Conservation (phyloP, 2,329 filamentous ascomycete genomes). For the Phialophora tarda region DNA sequence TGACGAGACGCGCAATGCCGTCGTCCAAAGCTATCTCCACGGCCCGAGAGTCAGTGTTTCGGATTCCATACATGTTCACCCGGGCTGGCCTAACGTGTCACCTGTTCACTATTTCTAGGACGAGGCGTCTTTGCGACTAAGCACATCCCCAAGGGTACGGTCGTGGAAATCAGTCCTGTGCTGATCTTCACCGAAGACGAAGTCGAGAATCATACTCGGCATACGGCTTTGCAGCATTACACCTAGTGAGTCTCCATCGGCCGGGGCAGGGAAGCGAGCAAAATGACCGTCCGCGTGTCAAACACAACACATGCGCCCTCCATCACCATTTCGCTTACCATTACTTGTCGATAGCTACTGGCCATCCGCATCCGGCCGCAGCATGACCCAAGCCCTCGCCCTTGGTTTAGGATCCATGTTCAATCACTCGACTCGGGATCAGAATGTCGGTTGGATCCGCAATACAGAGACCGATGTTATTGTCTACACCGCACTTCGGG, state of each 20-base stretch:
- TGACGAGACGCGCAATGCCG: neutral
- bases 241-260: constrained; percentile 53
- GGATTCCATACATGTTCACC: neutral
- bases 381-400: constrained; percentile 56
- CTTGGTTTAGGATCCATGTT: constrained; percentile 62
- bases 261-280: neutral
- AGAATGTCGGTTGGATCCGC: constrained; percentile 60
- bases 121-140: constrained; percentile 41
- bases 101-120: constrained; percentile 32
- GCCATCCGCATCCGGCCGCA: constrained; percentile 39
- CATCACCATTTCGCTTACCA: neutral
- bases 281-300: neutral
- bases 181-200: constrained; percentile 54
- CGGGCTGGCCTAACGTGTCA: constrained; percentile 14
- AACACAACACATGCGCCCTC: neutral
- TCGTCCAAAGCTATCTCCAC: neutral
- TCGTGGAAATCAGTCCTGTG: constrained; percentile 41
- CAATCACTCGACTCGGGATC: constrained; percentile 56
- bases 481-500: constrained; percentile 54
- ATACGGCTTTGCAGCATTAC: constrained; percentile 59
- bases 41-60: neutral
- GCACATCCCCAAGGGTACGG: constrained; percentile 36
- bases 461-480: constrained; percentile 52
- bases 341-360: constrained; percentile 38
- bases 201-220: constrained; percentile 52